Conservation (phyloP, 2,329 filamentous ascomycete species). For the Fusarium paranaense region DNA sequence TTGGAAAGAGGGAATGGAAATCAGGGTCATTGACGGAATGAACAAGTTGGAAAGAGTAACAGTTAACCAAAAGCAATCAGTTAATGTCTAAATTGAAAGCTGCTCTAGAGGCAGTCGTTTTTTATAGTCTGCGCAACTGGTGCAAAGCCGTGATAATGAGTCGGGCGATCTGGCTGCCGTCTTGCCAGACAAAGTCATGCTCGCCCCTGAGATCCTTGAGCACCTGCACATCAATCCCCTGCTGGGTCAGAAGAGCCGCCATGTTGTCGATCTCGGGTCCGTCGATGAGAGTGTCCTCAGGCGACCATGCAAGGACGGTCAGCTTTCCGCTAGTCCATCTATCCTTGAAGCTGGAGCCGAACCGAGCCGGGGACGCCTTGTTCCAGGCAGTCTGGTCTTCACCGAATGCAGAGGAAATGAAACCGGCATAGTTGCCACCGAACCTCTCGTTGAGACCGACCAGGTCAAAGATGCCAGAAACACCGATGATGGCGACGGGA, state of each 20-base stretch:
- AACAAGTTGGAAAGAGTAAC: not conserved
- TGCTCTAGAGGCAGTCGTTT: not conserved
- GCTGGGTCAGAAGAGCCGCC: conserved; percentile 57
- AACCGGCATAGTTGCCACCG: conserved; percentile 63
- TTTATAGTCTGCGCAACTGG: conserved; percentile 23
- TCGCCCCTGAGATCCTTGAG: conserved; percentile 62
- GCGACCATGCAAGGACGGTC: conserved; percentile 58
- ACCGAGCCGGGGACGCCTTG: conserved; percentile 64
- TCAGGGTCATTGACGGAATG: not conserved
- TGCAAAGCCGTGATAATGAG: conserved; percentile 53
- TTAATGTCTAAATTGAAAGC: conserved; percentile 29
- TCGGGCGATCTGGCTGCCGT: conserved; percentile 67
- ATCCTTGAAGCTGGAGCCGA: conserved; percentile 54
- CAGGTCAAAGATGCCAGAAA: conserved; percentile 77
- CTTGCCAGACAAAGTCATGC: conserved; percentile 74
- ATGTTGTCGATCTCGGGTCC: conserved; percentile 70
- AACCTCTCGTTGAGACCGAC: conserved; percentile 62
- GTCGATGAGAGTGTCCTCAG: conserved; percentile 63
- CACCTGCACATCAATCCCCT: conserved; percentile 49
- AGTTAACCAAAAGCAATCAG: conserved; percentile 7
- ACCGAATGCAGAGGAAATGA: conserved; percentile 73
- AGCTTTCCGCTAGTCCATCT: conserved; percentile 51
- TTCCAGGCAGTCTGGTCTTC: conserved; percentile 62
- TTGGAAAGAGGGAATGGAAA: not conserved
- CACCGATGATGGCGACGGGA: conserved; percentile 67